phyloP scores from a whole-genome alignment of 805 yeast species.

The Kodamaea hsintzibuensis region DNA sequence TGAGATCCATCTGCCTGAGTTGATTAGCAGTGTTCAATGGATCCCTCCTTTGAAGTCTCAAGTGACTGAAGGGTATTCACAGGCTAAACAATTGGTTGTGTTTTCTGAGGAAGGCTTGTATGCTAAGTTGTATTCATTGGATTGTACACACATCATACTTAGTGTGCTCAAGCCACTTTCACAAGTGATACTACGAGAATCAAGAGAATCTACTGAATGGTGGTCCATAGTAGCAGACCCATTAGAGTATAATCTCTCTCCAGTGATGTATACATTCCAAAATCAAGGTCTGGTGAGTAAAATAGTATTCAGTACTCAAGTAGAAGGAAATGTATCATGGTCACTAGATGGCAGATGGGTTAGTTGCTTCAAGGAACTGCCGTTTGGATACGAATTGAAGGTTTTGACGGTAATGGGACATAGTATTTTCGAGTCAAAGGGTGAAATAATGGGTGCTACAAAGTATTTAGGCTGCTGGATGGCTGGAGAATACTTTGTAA shows the following conservation, averaged over 20 bases:
- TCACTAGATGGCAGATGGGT: constrained; percentile 38
- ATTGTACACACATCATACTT: constrained; percentile 32
- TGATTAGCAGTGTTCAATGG: constrained; percentile 37
- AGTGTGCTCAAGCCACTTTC: constrained; percentile 35
- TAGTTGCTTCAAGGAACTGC: constrained; percentile 22
- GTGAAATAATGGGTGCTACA: constrained; percentile 1
- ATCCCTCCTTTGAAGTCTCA: constrained; percentile 23
- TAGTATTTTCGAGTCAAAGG: background rate
- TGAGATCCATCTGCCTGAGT: constrained; percentile 33
- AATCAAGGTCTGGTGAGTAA: constrained; percentile 35
- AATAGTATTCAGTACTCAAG: constrained; percentile 12
- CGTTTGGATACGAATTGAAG: constrained; percentile 30
- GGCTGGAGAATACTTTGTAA: background rate
- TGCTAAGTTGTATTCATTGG: constrained; percentile 37
- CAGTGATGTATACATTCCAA: constrained; percentile 27
- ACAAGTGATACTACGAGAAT: constrained; percentile 20
- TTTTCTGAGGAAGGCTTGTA: constrained; percentile 28
- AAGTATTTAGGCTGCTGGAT: constrained; percentile 11
- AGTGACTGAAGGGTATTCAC: constrained; percentile 26
- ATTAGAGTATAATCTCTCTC: constrained; percentile 19
- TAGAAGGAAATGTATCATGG: constrained; percentile 25
- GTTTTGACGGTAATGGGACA: constrained; percentile 29
- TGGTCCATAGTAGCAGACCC: constrained; percentile 36
- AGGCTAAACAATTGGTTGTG: constrained; percentile 34
- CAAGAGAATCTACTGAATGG: constrained; percentile 13